Evolutionary conservation across 768 basidiomycete genomes (phyloP).

Genomic region (Mycena vitilis): DNA sequence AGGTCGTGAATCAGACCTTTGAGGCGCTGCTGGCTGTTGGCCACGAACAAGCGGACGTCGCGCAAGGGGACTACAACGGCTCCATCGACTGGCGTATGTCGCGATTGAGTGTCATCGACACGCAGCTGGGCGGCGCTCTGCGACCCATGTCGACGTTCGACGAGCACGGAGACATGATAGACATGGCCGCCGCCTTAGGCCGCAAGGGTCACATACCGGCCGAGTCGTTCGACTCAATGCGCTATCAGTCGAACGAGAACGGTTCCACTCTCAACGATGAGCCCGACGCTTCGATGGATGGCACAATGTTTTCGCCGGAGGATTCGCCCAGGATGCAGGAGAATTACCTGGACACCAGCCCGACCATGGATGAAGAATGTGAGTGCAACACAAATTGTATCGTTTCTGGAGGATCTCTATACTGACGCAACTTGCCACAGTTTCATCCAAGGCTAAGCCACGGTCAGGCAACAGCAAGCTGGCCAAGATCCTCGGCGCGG

Average conservation of each 20-base stretch:
- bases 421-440: slow-evolving; percentile 29
- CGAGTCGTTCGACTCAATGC: slow-evolving; percentile 37
- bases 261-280: slow-evolving; percentile 28
- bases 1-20: slow-evolving; percentile 66
- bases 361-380: slow-evolving; percentile 49
- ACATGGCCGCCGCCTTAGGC: slow-evolving; percentile 63
- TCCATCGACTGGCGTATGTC: slow-evolving; percentile 86
- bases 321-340: slow-evolving; percentile 22
- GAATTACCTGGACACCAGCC: slow-evolving; percentile 12
- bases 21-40: slow-evolving; percentile 73
- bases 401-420: too few relatives aligned
- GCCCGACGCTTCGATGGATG: slow-evolving; percentile 32
- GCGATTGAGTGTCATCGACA: slow-evolving; percentile 70
- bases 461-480: slow-evolving; percentile 64
- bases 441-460: slow-evolving; percentile 43
- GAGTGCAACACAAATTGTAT: slow-evolving; percentile 40
- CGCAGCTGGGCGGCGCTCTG: slow-evolving; percentile 55
- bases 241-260: slow-evolving; percentile 25
- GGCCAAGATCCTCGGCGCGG: slow-evolving; percentile 73
- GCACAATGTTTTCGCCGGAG: slow-evolving; percentile 32
- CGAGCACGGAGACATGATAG: slow-evolving; percentile 66
- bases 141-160: slow-evolving; percentile 53
- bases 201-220: slow-evolving; percentile 45
- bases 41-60: slow-evolving; percentile 76
- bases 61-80: slow-evolving; percentile 76